phyloP scores from a whole-genome alignment of 2,329 filamentous ascomycete species.

The Cladosporium sp. region DNA sequence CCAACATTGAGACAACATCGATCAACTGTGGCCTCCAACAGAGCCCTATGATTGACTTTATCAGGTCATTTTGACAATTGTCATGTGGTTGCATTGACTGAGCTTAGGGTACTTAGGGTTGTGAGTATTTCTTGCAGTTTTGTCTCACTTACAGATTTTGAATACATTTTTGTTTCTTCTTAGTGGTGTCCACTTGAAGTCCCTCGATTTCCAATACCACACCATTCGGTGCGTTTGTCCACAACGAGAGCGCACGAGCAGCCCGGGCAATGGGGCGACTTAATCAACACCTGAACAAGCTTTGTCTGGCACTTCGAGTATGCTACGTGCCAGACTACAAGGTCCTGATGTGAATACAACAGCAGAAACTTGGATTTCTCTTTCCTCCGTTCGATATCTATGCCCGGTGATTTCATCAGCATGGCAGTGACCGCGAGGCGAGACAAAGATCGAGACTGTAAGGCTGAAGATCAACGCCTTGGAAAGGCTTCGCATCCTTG shows the following conservation, averaged over 20 bases:
- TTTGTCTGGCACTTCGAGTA: not conserved
- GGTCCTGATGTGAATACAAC: too few species aligned
- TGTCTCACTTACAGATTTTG: too few species aligned
- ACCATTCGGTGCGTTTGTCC: not conserved
- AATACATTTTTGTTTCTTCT: not conserved
- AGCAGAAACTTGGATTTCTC: too few species aligned
- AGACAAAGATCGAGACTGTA: not conserved
- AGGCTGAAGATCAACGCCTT: slow-evolving; percentile 2
- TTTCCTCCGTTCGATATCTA: too few species aligned
- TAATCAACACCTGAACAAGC: not conserved
- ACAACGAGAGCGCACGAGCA: not conserved
- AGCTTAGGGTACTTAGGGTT: not conserved
- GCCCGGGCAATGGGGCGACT: not conserved
- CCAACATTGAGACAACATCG: not conserved
- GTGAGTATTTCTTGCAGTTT: not conserved
- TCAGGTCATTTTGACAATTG: not conserved
- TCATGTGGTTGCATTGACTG: not conserved
- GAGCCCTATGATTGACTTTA: not conserved
- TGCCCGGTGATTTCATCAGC: not conserved
- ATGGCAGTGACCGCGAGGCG: not conserved
- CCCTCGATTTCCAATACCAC: not conserved
- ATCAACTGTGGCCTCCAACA: not conserved
- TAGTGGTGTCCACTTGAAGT: not conserved
- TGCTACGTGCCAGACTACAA: not conserved
- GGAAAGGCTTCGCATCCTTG: slow-evolving; percentile 9